Evolutionary conservation across 257 asterid genomes (phyloP).

Genomic region (Datura wrightii): DNA sequence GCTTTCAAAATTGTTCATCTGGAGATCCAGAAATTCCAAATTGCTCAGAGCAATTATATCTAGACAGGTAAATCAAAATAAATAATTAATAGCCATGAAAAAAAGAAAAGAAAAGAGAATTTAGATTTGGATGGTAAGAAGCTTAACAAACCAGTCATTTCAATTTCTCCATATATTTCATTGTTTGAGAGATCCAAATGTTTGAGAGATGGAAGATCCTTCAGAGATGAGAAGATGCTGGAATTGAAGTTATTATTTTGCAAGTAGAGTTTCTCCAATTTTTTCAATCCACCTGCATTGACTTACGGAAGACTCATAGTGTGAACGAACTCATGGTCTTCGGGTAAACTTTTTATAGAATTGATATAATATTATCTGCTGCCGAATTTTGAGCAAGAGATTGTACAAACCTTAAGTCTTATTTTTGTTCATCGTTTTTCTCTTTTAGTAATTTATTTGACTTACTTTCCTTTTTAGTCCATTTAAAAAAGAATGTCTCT

Average conservation of each 20-base stretch:
- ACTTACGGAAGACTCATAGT: too few species aligned
- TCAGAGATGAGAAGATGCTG: background rate
- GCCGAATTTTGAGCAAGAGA: too few species aligned
- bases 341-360: too few species aligned
- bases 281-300: background rate
- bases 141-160: conserved; percentile 1
- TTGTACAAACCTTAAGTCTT: too few species aligned
- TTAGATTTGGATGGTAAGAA: background rate
- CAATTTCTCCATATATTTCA: background rate
- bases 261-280: background rate
- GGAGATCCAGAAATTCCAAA: background rate
- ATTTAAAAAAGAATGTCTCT: too few species aligned
- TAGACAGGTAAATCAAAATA: background rate
- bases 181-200: background rate
- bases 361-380: too few species aligned
- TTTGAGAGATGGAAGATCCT: conserved; percentile 26
- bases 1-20: background rate
- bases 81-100: background rate
- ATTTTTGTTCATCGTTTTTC: too few species aligned
- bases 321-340: too few species aligned
- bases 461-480: too few species aligned
- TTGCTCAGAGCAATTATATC: conserved; percentile 7
- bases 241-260: background rate
- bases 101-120: background rate
- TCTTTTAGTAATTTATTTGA: too few species aligned